A percentile compares a stretch with the other conserved stretches of the same genome.
Evolutionary conservation across 352 stramenopile species (phyloP).

Genomic region (Phytophthora pluvialis): DNA sequence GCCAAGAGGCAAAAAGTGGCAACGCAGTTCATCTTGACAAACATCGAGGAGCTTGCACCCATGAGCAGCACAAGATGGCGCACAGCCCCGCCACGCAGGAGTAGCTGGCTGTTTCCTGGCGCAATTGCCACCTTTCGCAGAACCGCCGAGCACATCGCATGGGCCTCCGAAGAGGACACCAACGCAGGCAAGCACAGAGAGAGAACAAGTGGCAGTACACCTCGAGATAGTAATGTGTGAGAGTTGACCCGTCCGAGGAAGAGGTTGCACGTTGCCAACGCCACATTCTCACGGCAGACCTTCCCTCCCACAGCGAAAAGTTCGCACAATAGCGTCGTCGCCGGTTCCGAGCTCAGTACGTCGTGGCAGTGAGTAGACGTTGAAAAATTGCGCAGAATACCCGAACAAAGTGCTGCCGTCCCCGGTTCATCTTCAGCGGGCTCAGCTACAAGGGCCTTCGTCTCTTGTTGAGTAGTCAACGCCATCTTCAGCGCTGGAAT

Average conservation of each 20-base stretch:
- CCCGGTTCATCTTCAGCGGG: slow-evolving; percentile 12
- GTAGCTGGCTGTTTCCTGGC: slow-evolving; percentile 66
- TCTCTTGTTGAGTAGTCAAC: slow-evolving; percentile 16
- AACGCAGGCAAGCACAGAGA: slow-evolving; percentile 45
- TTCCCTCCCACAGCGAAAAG: slow-evolving; percentile 56
- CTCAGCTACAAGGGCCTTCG: background rate
- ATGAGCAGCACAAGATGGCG: slow-evolving; percentile 59
- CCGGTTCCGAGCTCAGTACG: slow-evolving; percentile 45
- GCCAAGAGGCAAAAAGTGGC: slow-evolving; percentile 68
- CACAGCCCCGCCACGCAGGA: slow-evolving; percentile 66
- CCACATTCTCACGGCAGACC: slow-evolving; percentile 52
- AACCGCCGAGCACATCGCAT: slow-evolving; percentile 58
- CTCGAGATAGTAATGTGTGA: slow-evolving; percentile 48
- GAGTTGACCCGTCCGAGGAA: slow-evolving; percentile 75
- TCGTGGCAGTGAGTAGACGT: slow-evolving; percentile 43
- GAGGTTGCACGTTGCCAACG: slow-evolving; percentile 69
- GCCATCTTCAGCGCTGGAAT: slow-evolving; percentile 33
- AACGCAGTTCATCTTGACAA: slow-evolving; percentile 74
- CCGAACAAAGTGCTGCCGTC: slow-evolving; percentile 40
- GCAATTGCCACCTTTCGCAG: slow-evolving; percentile 72
- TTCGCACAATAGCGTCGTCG: slow-evolving; percentile 50
- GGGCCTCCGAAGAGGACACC: slow-evolving; percentile 25
- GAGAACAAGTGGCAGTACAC: slow-evolving; percentile 61
- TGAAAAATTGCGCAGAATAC: slow-evolving; percentile 64
- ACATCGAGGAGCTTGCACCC: slow-evolving; percentile 35